Base-by-base conservation (phyloP, 306 rosid genomes). In the Sicyos edulis region DNA sequence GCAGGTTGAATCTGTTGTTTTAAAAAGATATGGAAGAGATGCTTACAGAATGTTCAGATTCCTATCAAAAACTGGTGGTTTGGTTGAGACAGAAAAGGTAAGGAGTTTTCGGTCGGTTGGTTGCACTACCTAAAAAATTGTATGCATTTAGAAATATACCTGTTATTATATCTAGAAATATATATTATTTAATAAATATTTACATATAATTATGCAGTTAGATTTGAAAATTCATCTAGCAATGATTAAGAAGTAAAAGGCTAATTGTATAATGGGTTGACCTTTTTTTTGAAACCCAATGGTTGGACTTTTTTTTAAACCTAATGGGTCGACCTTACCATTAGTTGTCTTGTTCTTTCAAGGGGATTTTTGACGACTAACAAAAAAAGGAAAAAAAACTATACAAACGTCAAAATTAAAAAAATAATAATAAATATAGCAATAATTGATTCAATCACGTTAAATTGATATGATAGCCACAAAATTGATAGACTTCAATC, bases 41-140 rank as follows among this genome's bases (percentile, higher is more conserved):
- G 95, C 95, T 63, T 85, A 87, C 80, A 84, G 89, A 84, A 85
- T 90, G 78, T 93, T 93, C 83, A 87, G 97, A 85, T 76, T 86
- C 70, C 87, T 93, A 73, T 83, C 89, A 16, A 87, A 78, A 81
- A 79, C 66, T 42, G 78, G 75, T 74, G 77, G 81, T 71, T 78
- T 86, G 45, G 75, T 83, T 37, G 86, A 93, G 88, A 91, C 96
- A 0, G 88, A 88, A 68, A 84, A 87, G 95, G 98, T 93, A 26
- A 26, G 29, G 80, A 71, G 61, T 69, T 45, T 24, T 52, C 16
- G 54, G 17, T 76, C 5, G 29, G 14, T 34, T 1, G 22, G 40
- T 49, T 20, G 14, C 71, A n/a, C 16, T 42, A 45, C 29, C 6
- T 32, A 62, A 15, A 32, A 6, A 34, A 34, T 3, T n/a, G 29